These are phyloP conservation scores for Erysimum cheiri DNA, from an alignment of 441 rosid genomes.

Conservation along the genomic window DNA sequence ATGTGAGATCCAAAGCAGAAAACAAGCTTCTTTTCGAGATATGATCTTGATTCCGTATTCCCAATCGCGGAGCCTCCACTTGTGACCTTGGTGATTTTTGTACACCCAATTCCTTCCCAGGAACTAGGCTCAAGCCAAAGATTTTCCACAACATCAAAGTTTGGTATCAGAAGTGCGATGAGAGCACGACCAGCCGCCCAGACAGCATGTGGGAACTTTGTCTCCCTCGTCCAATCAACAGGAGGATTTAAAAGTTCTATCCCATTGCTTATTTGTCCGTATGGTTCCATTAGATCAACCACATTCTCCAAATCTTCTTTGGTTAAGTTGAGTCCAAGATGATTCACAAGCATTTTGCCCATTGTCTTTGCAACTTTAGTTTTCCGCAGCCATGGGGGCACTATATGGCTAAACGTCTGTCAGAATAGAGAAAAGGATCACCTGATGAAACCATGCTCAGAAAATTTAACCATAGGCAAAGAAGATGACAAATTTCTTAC, in stretches of 20 bases:
- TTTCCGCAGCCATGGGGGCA: slow-evolving; percentile 78
- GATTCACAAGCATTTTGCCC: slow-evolving; percentile 87
- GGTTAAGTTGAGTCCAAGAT: slow-evolving; percentile 85
- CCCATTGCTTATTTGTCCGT: slow-evolving; percentile 96
- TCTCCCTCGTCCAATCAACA: slow-evolving; percentile 89
- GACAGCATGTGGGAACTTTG: slow-evolving; percentile 93
- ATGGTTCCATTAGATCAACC: slow-evolving; percentile 98
- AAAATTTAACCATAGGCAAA: slow-evolving; percentile 21
- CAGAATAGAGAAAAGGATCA: slow-evolving; percentile 34
- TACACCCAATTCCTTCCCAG: slow-evolving; percentile 99
- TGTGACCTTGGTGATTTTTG: slow-evolving; percentile 81
- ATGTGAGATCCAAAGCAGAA: slow-evolving; percentile 93
- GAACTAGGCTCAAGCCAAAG: slow-evolving; percentile 96
- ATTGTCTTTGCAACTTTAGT: slow-evolving; percentile 62
- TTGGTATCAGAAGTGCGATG: slow-evolving; percentile 80
- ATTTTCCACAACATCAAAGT: slow-evolving; percentile 84
- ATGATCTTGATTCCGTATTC: slow-evolving; percentile 86
- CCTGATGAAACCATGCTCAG: slow-evolving; percentile 24
- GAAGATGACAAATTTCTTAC: slow-evolving; percentile 57
- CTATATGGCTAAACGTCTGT: slow-evolving; percentile 69
- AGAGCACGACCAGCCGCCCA: slow-evolving; percentile 99
- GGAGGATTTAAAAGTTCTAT: slow-evolving; percentile 87
- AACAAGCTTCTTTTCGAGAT: slow-evolving; percentile 96
- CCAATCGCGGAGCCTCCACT: slow-evolving; percentile 70
- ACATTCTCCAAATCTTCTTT: slow-evolving; percentile 86